Conservation (phyloP, 169 alveolate species). For the Babesia ovata region DNA sequence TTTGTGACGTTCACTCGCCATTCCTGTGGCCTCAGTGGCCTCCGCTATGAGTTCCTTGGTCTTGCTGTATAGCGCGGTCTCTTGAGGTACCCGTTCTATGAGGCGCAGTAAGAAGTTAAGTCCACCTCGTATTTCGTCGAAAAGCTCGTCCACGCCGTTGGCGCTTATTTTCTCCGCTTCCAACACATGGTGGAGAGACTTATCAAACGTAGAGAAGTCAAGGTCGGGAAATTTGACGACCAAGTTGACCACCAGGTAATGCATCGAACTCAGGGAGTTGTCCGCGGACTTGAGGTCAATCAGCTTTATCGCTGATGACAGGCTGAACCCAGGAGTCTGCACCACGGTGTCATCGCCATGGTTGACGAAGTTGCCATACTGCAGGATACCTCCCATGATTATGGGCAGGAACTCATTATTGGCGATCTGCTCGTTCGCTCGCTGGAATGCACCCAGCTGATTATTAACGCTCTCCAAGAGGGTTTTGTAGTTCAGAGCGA, state of each 20-base stretch:
- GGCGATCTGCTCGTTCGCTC: slow-evolving; percentile 70
- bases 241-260: slow-evolving; percentile 73
- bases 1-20: slow-evolving; percentile 14
- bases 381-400: slow-evolving; percentile 70
- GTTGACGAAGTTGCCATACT: slow-evolving; percentile 81
- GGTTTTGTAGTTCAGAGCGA: slow-evolving; percentile 61
- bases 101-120: slow-evolving; percentile 33
- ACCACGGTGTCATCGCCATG: slow-evolving; percentile 71
- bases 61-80: slow-evolving; percentile 1
- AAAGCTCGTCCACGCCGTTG: slow-evolving; percentile 40
- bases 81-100: neutral
- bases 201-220: slow-evolving; percentile 48
- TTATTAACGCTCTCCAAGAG: slow-evolving; percentile 51
- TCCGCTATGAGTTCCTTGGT: slow-evolving; percentile 22
- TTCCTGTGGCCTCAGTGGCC: slow-evolving; percentile 32
- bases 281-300: slow-evolving; percentile 77
- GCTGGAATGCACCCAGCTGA: slow-evolving; percentile 63
- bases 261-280: slow-evolving; percentile 74
- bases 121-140: slow-evolving; percentile 55
- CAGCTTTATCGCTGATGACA: slow-evolving; percentile 74
- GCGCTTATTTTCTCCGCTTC: slow-evolving; percentile 57
- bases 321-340: slow-evolving; percentile 73
- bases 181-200: slow-evolving; percentile 35
- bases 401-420: slow-evolving; percentile 68
- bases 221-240: slow-evolving; percentile 65